These are phyloP conservation scores for Cyanidioschyzon merolae DNA, from an alignment of 23 red algal genomes.

Conservation along the genomic window DNA sequence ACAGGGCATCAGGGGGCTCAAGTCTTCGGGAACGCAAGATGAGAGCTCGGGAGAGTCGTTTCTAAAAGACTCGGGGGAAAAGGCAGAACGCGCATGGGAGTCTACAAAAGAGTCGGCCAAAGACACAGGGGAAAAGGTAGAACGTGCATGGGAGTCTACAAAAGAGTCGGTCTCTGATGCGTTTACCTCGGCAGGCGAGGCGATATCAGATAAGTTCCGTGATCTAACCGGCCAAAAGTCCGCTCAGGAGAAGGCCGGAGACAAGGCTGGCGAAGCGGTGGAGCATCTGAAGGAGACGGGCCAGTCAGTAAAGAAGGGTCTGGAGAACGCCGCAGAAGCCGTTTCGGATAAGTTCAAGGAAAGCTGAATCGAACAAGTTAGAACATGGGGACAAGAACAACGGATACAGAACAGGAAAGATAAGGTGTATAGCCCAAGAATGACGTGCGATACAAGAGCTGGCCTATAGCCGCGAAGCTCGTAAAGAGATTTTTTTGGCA, in stretches of 20 bases:
- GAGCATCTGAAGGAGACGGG: constrained; percentile 14
- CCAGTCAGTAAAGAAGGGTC: background rate
- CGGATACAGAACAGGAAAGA: too few species aligned
- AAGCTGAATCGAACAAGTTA: too few species aligned
- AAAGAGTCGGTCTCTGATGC: background rate
- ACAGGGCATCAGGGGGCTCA: too few species aligned
- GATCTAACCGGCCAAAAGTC: constrained; percentile 19
- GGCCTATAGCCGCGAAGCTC: too few species aligned
- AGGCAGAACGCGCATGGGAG: background rate
- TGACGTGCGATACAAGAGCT: too few species aligned
- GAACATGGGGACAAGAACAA: too few species aligned
- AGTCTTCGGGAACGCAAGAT: background rate
- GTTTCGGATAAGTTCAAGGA: background rate
- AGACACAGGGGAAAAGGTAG: too few species aligned
- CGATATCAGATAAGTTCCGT: background rate
- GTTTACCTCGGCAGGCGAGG: background rate
- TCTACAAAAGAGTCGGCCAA: too few species aligned
- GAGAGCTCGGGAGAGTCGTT: background rate
- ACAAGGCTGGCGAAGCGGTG: constrained; percentile 5
- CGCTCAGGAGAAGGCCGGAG: constrained; percentile 3
- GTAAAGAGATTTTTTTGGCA: too few species aligned
- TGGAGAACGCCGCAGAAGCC: background rate
- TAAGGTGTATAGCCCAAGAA: too few species aligned
- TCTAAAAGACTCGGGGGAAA: background rate
- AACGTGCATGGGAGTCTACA: background rate